These are phyloP conservation scores for Fagus crenata DNA, from an alignment of 306 rosid species.

Conservation along the genomic window DNA sequence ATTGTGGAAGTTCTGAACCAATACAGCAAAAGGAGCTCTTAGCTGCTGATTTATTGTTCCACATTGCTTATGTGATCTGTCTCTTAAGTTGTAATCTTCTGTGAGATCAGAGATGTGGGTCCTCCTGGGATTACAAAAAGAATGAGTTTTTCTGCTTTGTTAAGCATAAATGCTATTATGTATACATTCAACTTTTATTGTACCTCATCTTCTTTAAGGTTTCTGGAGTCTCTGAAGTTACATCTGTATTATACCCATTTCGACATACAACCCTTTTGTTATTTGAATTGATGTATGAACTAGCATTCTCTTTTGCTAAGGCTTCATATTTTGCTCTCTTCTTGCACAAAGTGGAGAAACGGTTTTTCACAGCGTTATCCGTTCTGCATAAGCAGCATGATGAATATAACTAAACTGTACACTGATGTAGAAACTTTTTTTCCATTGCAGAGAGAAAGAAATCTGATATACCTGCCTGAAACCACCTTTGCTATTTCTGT, in stretches of 20 bases:
- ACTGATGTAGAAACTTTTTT: neutral
- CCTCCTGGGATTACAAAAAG: constrained; percentile 50
- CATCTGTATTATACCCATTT: constrained; percentile 48
- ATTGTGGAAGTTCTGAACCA: constrained; percentile 66
- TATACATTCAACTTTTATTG: constrained; percentile 13
- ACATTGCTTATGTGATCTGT: constrained; percentile 59
- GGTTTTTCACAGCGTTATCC: constrained; percentile 98
- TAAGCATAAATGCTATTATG: constrained; percentile 18
- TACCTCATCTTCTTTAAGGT: constrained; percentile 75
- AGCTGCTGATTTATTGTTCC: constrained; percentile 51
- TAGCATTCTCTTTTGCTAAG: constrained; percentile 76
- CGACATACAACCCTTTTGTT: constrained; percentile 64
- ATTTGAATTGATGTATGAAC: constrained; percentile 62
- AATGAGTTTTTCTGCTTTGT: constrained; percentile 20
- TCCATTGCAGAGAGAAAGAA: constrained; percentile 4
- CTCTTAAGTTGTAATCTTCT: constrained; percentile 51
- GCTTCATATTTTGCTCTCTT: constrained; percentile 98
- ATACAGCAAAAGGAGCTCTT: constrained; percentile 79
- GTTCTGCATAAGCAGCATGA: constrained; percentile 59
- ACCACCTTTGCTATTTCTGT: constrained; percentile 99
- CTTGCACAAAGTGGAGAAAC: constrained; percentile 93
- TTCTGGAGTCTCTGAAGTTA: constrained; percentile 49
- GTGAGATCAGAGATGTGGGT: constrained; percentile 59
- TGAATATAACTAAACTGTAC: constrained; percentile 16
- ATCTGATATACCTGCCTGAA: constrained; percentile 83